phyloP scores from a whole-genome alignment of 192 early-diverging fungal genomes.

The Rhizoclosmatium sp. region DNA sequence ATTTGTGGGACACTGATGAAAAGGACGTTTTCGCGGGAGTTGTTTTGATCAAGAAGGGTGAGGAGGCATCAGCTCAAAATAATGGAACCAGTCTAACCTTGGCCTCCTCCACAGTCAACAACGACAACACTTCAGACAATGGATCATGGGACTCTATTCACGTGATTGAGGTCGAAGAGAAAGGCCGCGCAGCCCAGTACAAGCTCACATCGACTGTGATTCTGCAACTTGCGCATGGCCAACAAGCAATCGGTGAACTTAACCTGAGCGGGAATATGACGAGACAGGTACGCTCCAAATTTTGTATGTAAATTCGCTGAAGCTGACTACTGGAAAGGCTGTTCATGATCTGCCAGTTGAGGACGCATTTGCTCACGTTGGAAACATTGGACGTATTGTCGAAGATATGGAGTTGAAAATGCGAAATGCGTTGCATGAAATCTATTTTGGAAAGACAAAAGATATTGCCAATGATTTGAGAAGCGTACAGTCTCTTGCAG shows the following conservation, averaged over 20 bases:
- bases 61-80: not conserved
- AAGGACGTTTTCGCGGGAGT: slow-evolving; percentile 89
- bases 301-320: not conserved
- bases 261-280: slow-evolving; percentile 94
- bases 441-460: slow-evolving; percentile 98
- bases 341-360: slow-evolving; percentile 87
- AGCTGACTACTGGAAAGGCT: slow-evolving; percentile 54
- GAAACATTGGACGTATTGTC: slow-evolving; percentile 94
- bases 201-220: slow-evolving; percentile 97
- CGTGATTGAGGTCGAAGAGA: slow-evolving; percentile 90
- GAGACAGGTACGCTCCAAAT: slow-evolving; percentile 70
- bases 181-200: slow-evolving; percentile 87
- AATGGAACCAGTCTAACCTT: not conserved
- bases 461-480: slow-evolving; percentile 96
- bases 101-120: not conserved
- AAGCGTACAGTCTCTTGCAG: slow-evolving; percentile 75
- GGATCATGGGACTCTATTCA: slow-evolving; percentile 99
- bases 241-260: slow-evolving; percentile 70
- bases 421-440: slow-evolving; percentile 91
- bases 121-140: slow-evolving; percentile 17
- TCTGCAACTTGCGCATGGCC: slow-evolving; percentile 82
- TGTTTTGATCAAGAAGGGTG: slow-evolving; percentile 96
- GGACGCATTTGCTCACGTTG: slow-evolving; percentile 78
- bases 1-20: slow-evolving; percentile 90
- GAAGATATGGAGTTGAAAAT: slow-evolving; percentile 99